Evolutionary conservation across 2,329 filamentous ascomycete species (phyloP).

Genomic region (Botrytis tulipae): DNA sequence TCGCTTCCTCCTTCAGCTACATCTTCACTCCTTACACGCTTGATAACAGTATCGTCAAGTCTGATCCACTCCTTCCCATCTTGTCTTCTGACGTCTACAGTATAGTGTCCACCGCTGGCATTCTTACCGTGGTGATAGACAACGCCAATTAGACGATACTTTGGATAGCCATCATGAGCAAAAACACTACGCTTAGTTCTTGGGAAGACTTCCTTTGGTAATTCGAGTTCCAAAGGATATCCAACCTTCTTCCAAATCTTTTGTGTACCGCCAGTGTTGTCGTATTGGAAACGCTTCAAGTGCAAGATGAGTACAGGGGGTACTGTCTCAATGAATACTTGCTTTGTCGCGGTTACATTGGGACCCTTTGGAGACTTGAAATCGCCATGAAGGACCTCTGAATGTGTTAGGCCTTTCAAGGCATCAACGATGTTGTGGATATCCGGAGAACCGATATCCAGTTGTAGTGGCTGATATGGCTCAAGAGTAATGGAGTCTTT

Average conservation of each 20-base stretch:
- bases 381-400: constrained; percentile 81
- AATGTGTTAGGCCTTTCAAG: constrained; percentile 75
- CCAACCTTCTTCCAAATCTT: constrained; percentile 99
- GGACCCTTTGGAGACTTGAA: constrained; percentile 77
- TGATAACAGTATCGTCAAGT: constrained; percentile 88
- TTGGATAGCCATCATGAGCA: constrained; percentile 68
- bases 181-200: constrained; percentile 66
- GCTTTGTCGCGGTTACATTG: constrained; percentile 80
- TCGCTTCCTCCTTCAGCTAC: constrained; percentile 83
- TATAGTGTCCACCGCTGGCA: constrained; percentile 94
- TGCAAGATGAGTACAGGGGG: constrained; percentile 92
- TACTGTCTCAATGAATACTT: constrained; percentile 88
- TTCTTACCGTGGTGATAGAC: constrained; percentile 99
- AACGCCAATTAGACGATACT: constrained; percentile 82
- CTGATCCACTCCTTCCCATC: constrained; percentile 96
- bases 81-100: constrained; percentile 91
- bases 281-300: constrained; percentile 95
- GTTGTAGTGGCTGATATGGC: constrained; percentile 88
- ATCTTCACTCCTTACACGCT: constrained; percentile 80
- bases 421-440: constrained; percentile 92
- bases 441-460: constrained; percentile 86
- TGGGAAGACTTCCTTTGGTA: constrained; percentile 86
- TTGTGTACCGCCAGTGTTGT: constrained; percentile 80
- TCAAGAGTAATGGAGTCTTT: constrained; percentile 91
- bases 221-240: constrained; percentile 91